Conservation (phyloP, 208 protist genomes). For the Acanthamoeba royreba region DNA sequence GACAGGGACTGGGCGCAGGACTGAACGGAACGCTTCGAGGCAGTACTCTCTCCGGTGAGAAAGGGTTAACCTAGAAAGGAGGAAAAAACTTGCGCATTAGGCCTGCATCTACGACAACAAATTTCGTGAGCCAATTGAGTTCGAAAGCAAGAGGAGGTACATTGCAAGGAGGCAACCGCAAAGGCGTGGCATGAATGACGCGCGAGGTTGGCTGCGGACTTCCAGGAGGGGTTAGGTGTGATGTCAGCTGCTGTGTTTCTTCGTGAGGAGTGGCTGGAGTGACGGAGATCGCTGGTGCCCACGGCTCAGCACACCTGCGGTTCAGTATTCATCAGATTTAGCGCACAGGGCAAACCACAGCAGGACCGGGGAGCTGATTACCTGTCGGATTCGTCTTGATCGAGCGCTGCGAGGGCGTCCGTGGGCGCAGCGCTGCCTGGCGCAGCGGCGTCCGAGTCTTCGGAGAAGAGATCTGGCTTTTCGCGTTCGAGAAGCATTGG, state of each 20-base stretch:
- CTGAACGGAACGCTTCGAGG: not conserved
- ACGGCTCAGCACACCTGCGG: no score
- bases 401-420: not conserved
- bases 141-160: not conserved
- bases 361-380: not conserved
- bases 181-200: not conserved
- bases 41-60: not conserved
- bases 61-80: slow-evolving; percentile 20
- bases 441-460: not conserved
- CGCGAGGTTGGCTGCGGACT: not conserved
- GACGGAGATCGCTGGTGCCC: not conserved
- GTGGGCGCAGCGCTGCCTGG: not conserved
- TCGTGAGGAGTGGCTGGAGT: not conserved
- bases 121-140: no score
- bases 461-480: not conserved
- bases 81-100: no score
- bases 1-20: not conserved
- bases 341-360: no score
- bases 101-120: no score
- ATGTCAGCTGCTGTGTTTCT: not conserved
- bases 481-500: not conserved
- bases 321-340: no score
- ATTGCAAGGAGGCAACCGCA: not conserved
- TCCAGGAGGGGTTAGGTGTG: not conserved
- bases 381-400: not conserved